A percentile compares a stretch with the other conserved stretches of the same genome.
Evolutionary conservation across 2,329 filamentous ascomycete species (phyloP).

Genomic region (Clonostachys rosea): DNA sequence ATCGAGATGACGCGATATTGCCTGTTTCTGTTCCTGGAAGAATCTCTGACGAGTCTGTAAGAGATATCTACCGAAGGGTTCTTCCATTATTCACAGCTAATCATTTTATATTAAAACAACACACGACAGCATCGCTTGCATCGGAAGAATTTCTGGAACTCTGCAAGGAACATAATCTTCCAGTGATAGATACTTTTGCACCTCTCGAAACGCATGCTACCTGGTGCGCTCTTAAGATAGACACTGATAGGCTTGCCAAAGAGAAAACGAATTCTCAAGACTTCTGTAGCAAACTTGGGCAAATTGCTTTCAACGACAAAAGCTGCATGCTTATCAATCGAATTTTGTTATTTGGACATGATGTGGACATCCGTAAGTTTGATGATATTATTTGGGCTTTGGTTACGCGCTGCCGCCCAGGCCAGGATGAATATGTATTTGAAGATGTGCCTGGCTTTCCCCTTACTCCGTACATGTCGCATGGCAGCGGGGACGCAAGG

Average conservation of each 20-base stretch:
- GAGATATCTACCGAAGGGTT: neutral
- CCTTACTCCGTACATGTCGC: slow-evolving; percentile 39
- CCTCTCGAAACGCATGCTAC: slow-evolving; percentile 41
- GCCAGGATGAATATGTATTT: slow-evolving; percentile 34
- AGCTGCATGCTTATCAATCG: slow-evolving; percentile 33
- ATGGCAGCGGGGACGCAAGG: slow-evolving; percentile 23
- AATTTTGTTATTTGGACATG: slow-evolving; percentile 38
- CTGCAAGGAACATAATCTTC: slow-evolving; percentile 27
- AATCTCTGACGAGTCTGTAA: slow-evolving; percentile 35
- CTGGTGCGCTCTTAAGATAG: slow-evolving; percentile 49
- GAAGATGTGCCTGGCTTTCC: slow-evolving; percentile 37
- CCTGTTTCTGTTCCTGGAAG: slow-evolving; percentile 40
- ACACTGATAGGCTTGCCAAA: slow-evolving; percentile 48
- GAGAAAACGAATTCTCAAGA: slow-evolving; percentile 41
- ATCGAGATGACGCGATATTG: slow-evolving; percentile 39
- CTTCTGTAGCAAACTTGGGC: slow-evolving; percentile 32
- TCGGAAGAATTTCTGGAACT: slow-evolving; percentile 33
- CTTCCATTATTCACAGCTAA: neutral
- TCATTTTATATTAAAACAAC: slow-evolving; percentile 1
- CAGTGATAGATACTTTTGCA: slow-evolving; percentile 34
- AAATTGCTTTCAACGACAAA: slow-evolving; percentile 36
- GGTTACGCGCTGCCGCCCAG: slow-evolving; percentile 38
- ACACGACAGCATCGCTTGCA: slow-evolving; percentile 34
- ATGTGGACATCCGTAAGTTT: slow-evolving; percentile 39
- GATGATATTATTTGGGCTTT: slow-evolving; percentile 45